Evolutionary conservation across 2,329 filamentous ascomycete genomes (phyloP), one percentile per base, ranked within the genome.

Genomic region (Diaporthe capsici): DNA sequence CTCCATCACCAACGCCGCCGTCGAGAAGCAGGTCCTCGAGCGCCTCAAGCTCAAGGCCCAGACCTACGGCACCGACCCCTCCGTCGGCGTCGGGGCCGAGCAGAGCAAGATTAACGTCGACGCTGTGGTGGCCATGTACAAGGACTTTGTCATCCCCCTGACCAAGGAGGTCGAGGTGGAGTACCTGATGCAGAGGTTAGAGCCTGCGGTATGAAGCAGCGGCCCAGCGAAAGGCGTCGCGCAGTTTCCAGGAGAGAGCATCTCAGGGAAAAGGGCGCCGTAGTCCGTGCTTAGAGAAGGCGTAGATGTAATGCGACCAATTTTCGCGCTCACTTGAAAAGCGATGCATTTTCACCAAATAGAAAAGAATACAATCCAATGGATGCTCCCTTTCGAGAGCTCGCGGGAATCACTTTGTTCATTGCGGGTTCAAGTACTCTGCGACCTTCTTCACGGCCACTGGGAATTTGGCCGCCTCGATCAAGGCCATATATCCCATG

Each of bases 161-260:
- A 99, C 97, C n/a, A 99, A 99, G 85, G 94, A 95, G 78, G 96
- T 99, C 55, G 97, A 99, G 88, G 95, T 99, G 13, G 97, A 99
- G 81, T 99, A 99, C 84, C 88, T 99, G 80, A 98, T 99, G 95
- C 95, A 98, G 85, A 91, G 97, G 78, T 87, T 99, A 72, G 91
- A 91, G 72, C 82, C 82, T 78, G 81, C 75, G 73, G 73, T 76
- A 72, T 75, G 39, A 71, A 49, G 37, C 31, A 28, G 51, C 65
- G 53, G 53, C 28, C 63, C 53, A 10, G 17, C 20, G 9, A 28
- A 20, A 25, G 44, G 72, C 44, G 20, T n/a, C 47, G 31, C n/a
- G 31, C 37, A 34, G 28, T 5, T n/a, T 34, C 20, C 28, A 17
- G 1, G 49, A 42, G 31, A 22, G 15, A 28, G 51, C 20, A 55